Conservation (phyloP, 129 eudicot genomes). For the Sambucus nigra region DNA sequence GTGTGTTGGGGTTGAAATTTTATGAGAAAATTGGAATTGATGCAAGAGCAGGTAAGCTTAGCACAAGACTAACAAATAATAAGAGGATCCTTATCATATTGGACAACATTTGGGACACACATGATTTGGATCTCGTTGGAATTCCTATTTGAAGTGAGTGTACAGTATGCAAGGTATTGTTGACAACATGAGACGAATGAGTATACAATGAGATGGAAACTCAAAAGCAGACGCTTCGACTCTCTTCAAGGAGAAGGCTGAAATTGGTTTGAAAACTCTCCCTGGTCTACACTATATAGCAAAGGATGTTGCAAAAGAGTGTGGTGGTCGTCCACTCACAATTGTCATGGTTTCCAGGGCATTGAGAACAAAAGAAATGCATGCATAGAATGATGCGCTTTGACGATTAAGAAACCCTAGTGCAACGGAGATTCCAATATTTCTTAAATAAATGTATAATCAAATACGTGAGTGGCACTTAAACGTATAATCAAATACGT, state of each 20-base stretch:
- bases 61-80: neutral
- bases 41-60: neutral
- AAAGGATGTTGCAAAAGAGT: neutral
- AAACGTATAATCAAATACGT: no score
- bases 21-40: no score
- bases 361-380: neutral
- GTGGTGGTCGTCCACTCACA: slow-evolving; percentile 1
- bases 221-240: neutral
- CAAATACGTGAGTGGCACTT: no score
- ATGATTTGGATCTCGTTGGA: neutral
- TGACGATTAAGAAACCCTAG: neutral
- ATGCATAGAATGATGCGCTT: neutral
- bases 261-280: neutral
- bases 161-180: neutral
- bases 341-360: neutral
- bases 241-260: neutral
- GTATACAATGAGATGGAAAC: slow-evolving; percentile 1
- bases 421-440: neutral
- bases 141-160: neutral
- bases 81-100: neutral
- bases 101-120: slow-evolving; percentile 8
- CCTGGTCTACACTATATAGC: neutral
- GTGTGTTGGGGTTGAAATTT: neutral
- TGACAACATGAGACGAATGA: neutral
- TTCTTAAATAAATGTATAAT: neutral